phyloP scores from a whole-genome alignment of 768 basidiomycete species.

The Amanita polypyramis region DNA sequence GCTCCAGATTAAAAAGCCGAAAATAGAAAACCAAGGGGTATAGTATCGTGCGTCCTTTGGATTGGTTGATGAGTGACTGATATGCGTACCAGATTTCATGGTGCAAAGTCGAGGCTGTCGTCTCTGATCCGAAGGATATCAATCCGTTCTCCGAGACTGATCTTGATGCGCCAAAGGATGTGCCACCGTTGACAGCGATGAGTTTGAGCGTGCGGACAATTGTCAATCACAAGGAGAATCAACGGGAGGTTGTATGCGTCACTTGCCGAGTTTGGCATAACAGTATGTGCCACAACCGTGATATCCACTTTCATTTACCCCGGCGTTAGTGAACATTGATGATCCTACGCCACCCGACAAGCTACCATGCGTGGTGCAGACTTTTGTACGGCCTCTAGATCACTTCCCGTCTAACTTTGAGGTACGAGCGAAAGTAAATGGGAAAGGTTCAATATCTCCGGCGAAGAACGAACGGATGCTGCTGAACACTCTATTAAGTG shows the following conservation, averaged over 20 bases:
- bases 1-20: conserved; percentile 74
- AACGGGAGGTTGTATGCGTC: conserved; percentile 84
- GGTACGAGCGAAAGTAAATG: conserved; percentile 46
- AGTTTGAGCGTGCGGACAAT: conserved; percentile 83
- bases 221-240: conserved; percentile 90
- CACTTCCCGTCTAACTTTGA: conserved; percentile 83
- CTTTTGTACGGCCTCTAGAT: conserved; percentile 84
- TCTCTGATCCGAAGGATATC: conserved; percentile 80
- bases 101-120: conserved; percentile 89
- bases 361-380: conserved; percentile 73
- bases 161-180: conserved; percentile 56
- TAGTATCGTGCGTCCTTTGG: conserved; percentile 16
- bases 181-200: conserved; percentile 85
- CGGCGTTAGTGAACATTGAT: conserved; percentile 68
- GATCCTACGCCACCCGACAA: conserved; percentile 87
- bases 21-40: conserved; percentile 73
- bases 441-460: conserved; percentile 61
- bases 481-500: conserved; percentile 72
- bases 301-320: neutral
- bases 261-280: conserved; percentile 77
- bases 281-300: conserved; percentile 21
- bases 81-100: conserved; percentile 68
- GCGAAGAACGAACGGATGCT: conserved; percentile 79
- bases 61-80: neutral
- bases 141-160: conserved; percentile 75